A percentile compares a stretch with the other conserved stretches of the same genome.
Conservation (phyloP, 768 basidiomycete genomes). For the Trametes punicea region DNA sequence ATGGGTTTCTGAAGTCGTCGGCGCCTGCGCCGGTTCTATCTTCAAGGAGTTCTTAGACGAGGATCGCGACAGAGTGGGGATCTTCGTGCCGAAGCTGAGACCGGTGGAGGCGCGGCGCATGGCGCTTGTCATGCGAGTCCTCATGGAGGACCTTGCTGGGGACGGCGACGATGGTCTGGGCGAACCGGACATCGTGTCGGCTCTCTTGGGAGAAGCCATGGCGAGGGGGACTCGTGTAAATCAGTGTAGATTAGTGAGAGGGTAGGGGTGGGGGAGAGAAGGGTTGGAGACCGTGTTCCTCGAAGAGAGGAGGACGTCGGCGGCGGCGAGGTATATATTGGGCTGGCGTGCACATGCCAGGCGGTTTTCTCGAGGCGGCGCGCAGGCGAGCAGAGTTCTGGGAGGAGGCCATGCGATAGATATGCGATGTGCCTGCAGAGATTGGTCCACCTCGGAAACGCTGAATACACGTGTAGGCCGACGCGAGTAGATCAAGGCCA, state of each 20-base stretch:
- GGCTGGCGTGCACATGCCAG: slow-evolving; percentile 9
- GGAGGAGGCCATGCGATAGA: slow-evolving; percentile 15
- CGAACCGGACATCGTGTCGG: slow-evolving; percentile 17
- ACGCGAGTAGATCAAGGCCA: slow-evolving; percentile 14
- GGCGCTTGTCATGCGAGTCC: slow-evolving; percentile 57
- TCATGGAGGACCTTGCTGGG: slow-evolving; percentile 34
- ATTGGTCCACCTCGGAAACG: slow-evolving; percentile 12
- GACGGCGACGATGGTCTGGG: slow-evolving; percentile 22
- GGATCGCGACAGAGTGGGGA: slow-evolving; percentile 13
- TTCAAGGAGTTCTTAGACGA: slow-evolving; percentile 28
- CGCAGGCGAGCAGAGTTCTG: slow-evolving; percentile 5
- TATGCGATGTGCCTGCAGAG: slow-evolving; percentile 18
- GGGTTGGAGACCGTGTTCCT: slow-evolving; percentile 13
- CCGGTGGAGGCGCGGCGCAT: slow-evolving; percentile 61
- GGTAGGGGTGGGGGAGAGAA: too few species aligned
- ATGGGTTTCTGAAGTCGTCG: slow-evolving; percentile 22
- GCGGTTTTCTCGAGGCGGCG: slow-evolving; percentile 19
- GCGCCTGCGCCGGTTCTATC: slow-evolving; percentile 33
- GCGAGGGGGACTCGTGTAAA: background rate
- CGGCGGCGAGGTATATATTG: slow-evolving; percentile 14
- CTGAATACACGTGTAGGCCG: slow-evolving; percentile 17
- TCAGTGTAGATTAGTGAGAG: background rate
- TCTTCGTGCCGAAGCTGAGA: slow-evolving; percentile 36
- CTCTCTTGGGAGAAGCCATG: slow-evolving; percentile 19
- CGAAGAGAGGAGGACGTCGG: slow-evolving; percentile 3